Base-by-base conservation (phyloP, 2,329 filamentous ascomycete species). In the Stagonosporopsis tanaceti region DNA sequence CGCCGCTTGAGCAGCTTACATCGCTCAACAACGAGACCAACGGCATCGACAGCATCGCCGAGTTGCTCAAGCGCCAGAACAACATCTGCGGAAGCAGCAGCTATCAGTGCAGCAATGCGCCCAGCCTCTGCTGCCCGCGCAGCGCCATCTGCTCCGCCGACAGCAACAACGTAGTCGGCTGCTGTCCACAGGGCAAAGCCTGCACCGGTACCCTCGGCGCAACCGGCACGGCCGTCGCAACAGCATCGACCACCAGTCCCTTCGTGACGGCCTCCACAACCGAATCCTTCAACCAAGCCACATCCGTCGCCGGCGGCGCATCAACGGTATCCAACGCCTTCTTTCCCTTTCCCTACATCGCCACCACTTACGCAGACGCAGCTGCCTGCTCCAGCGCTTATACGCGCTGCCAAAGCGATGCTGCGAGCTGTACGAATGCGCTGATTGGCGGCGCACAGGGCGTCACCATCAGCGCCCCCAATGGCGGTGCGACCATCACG, bases 141-240 rank as follows among this genome's bases (percentile, higher is more conserved):
- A 79, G 77, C 46, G 80, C 84, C 22, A 77, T 80, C 54, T 89
- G 86, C 76, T 80, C 82, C 39, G 79, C 80, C 47, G 86, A 89
- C 72, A 73, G 75, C 38, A 82, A 80, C 35, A 80, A 85, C 51
- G 79, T 87, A 59, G 82, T 88, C 51, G 86, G 85, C 24, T 89
- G 86, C 78, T 89, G 86, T 74, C 85, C 85, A 0, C 78, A 75
- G 25, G 81, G 83, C 47, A 82, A 82, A 14, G 81, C 77, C 27
- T 89, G 86, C 67, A 87, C 85, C 0, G 86, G 86, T 2, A 81
- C 78, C 8, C 78, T 87, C 32, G 65, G 54, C 14, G 45, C 48
- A 4, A 38, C 58, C 45, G 56, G 50, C 48, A 32, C 53, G 27
- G 30, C 32, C 22, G 44, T 55, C 4, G 59, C 60, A 14, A 50